Base-by-base conservation (phyloP, 2,329 filamentous ascomycete species). In the Penicillium sp. region DNA sequence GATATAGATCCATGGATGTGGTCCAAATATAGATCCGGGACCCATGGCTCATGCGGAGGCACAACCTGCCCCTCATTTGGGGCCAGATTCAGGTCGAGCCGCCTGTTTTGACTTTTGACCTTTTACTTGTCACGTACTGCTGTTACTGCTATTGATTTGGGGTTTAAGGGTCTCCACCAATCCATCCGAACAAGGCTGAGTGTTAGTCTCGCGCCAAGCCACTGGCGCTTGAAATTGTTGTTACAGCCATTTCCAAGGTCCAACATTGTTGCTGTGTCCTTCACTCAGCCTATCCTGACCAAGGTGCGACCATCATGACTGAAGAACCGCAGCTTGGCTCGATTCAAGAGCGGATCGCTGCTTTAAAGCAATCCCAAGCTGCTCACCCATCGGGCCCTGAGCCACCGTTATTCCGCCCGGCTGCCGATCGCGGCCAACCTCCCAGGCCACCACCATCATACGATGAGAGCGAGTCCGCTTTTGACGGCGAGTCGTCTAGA, bases 331-430 rank as follows among this genome's bases (percentile, higher is more conserved):
- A 75, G 62, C 67, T 75, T 50, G 68, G 74, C 58, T 78, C 77
- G 13, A 76, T 80, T 45, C 76, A 79, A 62, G 69, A 79, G 64
- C 75, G 78, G 46, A 79, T 80, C 56, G 75, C 75, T 53, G 74
- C 76, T 33, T 67, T 80, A 53, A 79, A 79, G 58, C 72, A 74
- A 57, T 70, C 74, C 42, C 78, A 79, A 60, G 65, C 76, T 53
- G 73, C 71, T 49, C 71, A 72, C 50, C 65, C 68, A 54, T 68
- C 71, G 47, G 68, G 62, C 45, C 44, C 64, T 57, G 64, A 67
- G 60, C 68, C 70, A 59, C 68, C 69, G 47, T 60, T 68, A 52
- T 61, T 64, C 54, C 67, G 56, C 44, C 65, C 65, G 31, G 51
- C 59, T 62, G 52, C 62, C 45, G 53, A 69, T 51, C 64, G 69